Evolutionary conservation across 1,284 basidiomycete genomes (phyloP).

Genomic region (Ustilago crameri): DNA sequence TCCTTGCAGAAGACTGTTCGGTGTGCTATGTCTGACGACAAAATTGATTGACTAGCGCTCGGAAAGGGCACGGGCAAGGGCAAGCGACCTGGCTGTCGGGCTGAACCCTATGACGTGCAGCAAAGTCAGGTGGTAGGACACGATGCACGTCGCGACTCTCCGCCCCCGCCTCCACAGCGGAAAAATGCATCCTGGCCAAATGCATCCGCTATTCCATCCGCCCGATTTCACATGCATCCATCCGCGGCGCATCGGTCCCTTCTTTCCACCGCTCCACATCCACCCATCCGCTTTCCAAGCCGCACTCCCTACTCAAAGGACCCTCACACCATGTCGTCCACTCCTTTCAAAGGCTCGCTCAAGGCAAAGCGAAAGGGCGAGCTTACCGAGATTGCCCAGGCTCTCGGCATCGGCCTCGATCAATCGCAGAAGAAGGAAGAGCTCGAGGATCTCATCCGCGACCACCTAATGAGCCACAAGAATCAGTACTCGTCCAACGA

Average conservation of each 20-base stretch:
- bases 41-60: too few species aligned
- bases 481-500: conserved; percentile 34
- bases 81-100: neutral
- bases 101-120: neutral
- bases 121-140: neutral
- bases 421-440: conserved; percentile 51
- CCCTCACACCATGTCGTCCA: conserved; percentile 28
- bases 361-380: conserved; percentile 58
- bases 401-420: conserved; percentile 50
- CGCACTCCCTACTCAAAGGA: neutral
- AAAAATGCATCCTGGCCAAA: neutral
- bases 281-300: neutral
- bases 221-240: conserved; percentile 25
- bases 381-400: conserved; percentile 55
- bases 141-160: neutral
- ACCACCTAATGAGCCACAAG: conserved; percentile 49
- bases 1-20: too few species aligned
- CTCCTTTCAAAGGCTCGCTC: conserved; percentile 54
- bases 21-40: too few species aligned
- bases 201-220: conserved; percentile 46
- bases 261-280: conserved; percentile 16
- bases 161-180: conserved; percentile 2
- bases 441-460: conserved; percentile 53
- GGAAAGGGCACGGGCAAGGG: too few species aligned
- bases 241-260: conserved; percentile 8